phyloP scores from a whole-genome alignment of 2,329 filamentous ascomycete species.

The Epichloe glyceriae region DNA sequence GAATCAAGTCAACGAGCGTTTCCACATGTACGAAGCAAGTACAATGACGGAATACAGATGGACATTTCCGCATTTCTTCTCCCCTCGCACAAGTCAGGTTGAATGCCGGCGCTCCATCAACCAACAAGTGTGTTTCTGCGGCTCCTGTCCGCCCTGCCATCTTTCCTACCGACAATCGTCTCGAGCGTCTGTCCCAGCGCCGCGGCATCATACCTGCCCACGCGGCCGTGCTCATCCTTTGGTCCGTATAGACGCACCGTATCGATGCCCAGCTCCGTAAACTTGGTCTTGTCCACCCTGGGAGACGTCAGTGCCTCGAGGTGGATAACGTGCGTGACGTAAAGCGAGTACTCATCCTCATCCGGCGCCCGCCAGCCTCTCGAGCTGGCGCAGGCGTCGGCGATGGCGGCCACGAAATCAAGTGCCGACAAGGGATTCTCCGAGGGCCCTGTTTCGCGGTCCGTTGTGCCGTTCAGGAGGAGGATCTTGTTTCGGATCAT shows the following conservation, averaged over 20 bases:
- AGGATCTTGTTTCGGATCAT: slow-evolving; percentile 57
- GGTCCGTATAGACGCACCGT: slow-evolving; percentile 66
- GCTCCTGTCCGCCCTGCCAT: slow-evolving; percentile 23
- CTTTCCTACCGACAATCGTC: slow-evolving; percentile 54
- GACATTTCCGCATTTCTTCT: neutral
- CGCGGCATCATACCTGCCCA: slow-evolving; percentile 59
- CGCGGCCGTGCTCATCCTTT: slow-evolving; percentile 27
- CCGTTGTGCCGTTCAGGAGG: slow-evolving; percentile 70
- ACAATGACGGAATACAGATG: too few species aligned
- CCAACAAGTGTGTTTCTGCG: slow-evolving; percentile 31
- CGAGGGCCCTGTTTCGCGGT: slow-evolving; percentile 74
- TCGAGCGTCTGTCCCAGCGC: slow-evolving; percentile 65
- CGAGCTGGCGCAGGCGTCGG: slow-evolving; percentile 59
- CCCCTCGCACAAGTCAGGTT: too few species aligned
- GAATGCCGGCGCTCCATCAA: slow-evolving; percentile 8
- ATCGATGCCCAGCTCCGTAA: slow-evolving; percentile 60
- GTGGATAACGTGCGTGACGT: slow-evolving; percentile 76
- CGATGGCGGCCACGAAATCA: slow-evolving; percentile 75
- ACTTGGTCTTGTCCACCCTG: slow-evolving; percentile 49
- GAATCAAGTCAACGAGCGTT: too few species aligned
- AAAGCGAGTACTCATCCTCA: slow-evolving; percentile 43
- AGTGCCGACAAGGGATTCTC: slow-evolving; percentile 52
- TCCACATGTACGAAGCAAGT: too few species aligned
- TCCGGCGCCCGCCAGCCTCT: slow-evolving; percentile 30
- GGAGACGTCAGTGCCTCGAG: slow-evolving; percentile 61